Percentiles rank a stretch among this genome's conserved stretches.
Conservation (phyloP, 129 eudicot genomes). For the Centaurea solstitialis region DNA sequence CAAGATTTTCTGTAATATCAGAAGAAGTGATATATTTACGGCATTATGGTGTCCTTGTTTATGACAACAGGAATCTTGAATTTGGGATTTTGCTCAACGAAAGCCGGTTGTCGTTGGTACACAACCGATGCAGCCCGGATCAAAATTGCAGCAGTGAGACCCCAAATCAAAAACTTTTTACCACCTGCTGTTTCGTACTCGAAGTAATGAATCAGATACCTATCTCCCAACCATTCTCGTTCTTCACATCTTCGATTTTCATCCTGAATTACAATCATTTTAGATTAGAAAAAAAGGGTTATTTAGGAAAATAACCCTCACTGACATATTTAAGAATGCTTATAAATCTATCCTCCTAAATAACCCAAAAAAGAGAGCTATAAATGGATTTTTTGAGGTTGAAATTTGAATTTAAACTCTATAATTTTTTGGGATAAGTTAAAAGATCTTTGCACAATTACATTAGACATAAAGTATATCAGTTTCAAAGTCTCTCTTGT, state of each 20-base stretch:
- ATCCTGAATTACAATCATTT: conserved; percentile 42
- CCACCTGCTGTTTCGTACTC: conserved; percentile 50
- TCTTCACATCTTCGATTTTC: conserved; percentile 76
- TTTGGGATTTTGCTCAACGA: conserved; percentile 67
- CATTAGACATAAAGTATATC: no score
- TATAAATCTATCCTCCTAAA: no score
- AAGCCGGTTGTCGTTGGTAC: conserved; percentile 66
- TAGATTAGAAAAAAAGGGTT: no score
- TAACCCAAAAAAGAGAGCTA: no score
- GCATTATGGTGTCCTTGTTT: conserved; percentile 52
- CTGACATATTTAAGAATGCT: no score
- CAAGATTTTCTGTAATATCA: no score
- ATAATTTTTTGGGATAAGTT: no score
- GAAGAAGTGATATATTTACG: conserved; percentile 6
- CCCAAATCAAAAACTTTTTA: conserved; percentile 71
- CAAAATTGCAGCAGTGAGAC: conserved; percentile 83
- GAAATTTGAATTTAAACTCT: no score
- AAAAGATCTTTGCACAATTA: no score
- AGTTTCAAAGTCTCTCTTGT: not conserved
- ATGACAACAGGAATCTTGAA: conserved; percentile 61
- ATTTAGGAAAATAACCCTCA: no score
- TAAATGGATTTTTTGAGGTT: no score
- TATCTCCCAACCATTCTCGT: conserved; percentile 80
- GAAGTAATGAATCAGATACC: conserved; percentile 66
- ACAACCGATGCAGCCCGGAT: conserved; percentile 82